Conservation (phyloP, 2,329 filamentous ascomycete genomes). For the Colletotrichum tropicale region DNA sequence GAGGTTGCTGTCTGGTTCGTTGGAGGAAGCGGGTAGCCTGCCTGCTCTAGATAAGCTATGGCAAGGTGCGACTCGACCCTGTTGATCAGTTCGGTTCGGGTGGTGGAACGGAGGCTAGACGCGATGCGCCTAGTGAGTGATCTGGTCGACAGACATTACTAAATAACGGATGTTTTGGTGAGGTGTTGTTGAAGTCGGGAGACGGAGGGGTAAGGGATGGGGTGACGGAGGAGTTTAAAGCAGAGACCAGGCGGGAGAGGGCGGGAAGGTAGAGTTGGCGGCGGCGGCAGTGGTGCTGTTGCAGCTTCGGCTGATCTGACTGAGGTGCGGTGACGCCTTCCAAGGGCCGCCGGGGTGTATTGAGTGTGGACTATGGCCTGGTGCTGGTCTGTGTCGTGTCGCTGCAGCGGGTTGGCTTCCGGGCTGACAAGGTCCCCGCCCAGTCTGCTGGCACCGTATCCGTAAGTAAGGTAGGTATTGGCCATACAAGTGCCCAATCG, state of each 20-base stretch:
- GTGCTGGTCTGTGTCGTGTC: neutral
- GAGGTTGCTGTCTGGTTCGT: constrained; percentile 8
- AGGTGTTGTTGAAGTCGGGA: neutral
- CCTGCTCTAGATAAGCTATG: constrained; percentile 1
- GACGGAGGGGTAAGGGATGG: constrained; percentile 2
- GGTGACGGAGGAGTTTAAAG: constrained; percentile 19
- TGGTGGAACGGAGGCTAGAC: constrained; percentile 21
- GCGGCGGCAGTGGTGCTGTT: constrained; percentile 2
- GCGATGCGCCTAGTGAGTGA: constrained; percentile 22
- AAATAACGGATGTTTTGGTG: neutral
- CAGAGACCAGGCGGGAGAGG: neutral
- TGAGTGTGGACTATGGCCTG: constrained; percentile 1
- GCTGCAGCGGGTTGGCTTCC: neutral
- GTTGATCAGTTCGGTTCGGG: constrained; percentile 16
- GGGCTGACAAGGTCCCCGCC: constrained; percentile 4
- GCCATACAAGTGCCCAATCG: neutral
- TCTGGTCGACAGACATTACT: constrained; percentile 22
- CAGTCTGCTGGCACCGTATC: neutral
- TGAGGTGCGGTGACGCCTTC: constrained; percentile 12
- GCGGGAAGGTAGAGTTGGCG: neutral
- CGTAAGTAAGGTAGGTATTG: neutral
- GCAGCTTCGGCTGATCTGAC: constrained; percentile 18
- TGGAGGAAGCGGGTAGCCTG: constrained; percentile 6
- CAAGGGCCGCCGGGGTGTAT: neutral
- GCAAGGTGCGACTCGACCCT: constrained; percentile 18